These are phyloP conservation scores for Trametes meyenii DNA, from an alignment of 768 basidiomycete genomes.

Conservation along the genomic window DNA sequence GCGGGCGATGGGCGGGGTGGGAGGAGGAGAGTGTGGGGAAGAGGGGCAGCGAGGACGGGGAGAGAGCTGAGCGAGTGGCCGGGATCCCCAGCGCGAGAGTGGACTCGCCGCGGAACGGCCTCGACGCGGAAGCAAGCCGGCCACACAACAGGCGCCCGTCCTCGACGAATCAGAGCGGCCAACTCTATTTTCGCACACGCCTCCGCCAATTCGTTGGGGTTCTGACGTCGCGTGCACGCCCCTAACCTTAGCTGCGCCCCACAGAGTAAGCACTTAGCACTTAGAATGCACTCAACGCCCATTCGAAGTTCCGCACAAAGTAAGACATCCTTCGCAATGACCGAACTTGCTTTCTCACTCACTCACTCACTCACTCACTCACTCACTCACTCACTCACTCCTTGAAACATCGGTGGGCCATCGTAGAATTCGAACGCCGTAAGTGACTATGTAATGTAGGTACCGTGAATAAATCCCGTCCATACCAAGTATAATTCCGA, in stretches of 20 bases:
- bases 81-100: not conserved
- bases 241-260: not conserved
- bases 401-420: too few species aligned
- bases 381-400: too few species aligned
- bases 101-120: not conserved
- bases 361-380: too few species aligned
- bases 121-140: not conserved
- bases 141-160: not conserved
- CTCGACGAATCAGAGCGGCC: not conserved
- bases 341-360: too few species aligned
- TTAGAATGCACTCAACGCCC: too few species aligned
- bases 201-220: conserved; percentile 20
- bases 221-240: conserved; percentile 18
- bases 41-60: not conserved
- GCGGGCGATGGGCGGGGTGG: conserved; percentile 2
- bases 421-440: too few species aligned
- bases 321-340: too few species aligned
- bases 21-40: conserved; percentile 18
- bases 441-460: too few species aligned
- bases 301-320: not conserved
- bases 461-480: not conserved
- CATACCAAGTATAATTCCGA: not conserved
- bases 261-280: too few species aligned
- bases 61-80: conserved; percentile 8
- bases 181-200: conserved; percentile 6